Conservation (phyloP, 495 filamentous ascomycete genomes). For the Podospora australis region DNA sequence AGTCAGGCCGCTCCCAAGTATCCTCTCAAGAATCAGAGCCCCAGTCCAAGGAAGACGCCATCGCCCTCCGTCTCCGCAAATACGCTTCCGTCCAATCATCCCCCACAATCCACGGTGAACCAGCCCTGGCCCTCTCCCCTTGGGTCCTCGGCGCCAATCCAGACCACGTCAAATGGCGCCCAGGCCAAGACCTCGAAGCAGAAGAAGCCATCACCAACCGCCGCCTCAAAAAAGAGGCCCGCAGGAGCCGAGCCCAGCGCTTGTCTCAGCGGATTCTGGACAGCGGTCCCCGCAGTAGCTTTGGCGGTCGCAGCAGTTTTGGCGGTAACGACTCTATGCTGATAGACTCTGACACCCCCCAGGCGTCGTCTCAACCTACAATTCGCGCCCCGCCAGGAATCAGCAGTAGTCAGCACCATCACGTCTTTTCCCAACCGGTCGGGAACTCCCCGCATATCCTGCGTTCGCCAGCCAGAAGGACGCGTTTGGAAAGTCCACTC, state of each 20-base stretch:
- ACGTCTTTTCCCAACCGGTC: background rate
- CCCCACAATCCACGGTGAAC: conserved; percentile 5
- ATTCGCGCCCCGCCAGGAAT: conserved; percentile 8
- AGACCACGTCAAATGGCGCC: conserved; percentile 13
- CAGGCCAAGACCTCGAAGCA: conserved; percentile 7
- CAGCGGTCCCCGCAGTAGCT: too few relatives aligned
- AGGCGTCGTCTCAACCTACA: too few relatives aligned
- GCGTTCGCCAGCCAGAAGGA: background rate
- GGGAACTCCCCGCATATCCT: background rate
- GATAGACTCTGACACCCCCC: background rate
- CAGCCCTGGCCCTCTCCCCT: conserved; percentile 9
- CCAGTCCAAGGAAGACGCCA: conserved; percentile 6
- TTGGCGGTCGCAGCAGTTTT: too few relatives aligned
- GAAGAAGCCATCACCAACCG: conserved; percentile 9
- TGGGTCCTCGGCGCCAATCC: conserved; percentile 19
- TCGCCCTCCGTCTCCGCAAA: conserved; percentile 17
- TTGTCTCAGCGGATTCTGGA: conserved; percentile 16
- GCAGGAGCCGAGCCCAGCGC: conserved; percentile 11
- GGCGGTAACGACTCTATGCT: too few relatives aligned
- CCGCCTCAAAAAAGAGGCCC: conserved; percentile 11
- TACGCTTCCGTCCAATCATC: conserved; percentile 15
- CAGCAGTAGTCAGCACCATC: conserved; percentile 4
- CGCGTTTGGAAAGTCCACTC: background rate
- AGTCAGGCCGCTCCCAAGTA: background rate
- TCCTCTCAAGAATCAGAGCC: background rate